A percentile compares a stretch with the other conserved stretches of the same genome.
Evolutionary conservation across 2,329 filamentous ascomycete species (phyloP).

Genomic region (Penicillium griseofulvum): DNA sequence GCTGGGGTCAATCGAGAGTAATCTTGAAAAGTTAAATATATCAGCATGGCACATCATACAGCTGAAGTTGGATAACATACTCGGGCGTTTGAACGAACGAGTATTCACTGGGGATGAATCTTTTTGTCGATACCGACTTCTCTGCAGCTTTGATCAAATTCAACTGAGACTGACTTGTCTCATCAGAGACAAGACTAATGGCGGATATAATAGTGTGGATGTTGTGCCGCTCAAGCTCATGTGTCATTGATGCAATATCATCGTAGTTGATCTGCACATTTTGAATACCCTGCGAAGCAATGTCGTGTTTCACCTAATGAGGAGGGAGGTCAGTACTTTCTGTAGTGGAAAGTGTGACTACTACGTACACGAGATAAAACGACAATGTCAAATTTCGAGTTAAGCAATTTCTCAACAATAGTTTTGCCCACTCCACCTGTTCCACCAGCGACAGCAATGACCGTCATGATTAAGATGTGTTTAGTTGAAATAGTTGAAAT

Average conservation of each 20-base stretch:
- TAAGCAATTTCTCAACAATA: slow-evolving; percentile 45
- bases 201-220: slow-evolving; percentile 49
- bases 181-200: slow-evolving; percentile 34
- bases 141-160: slow-evolving; percentile 48
- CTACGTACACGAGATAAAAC: slow-evolving; percentile 38
- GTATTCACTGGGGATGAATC: slow-evolving; percentile 48
- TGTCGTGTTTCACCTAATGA: slow-evolving; percentile 4
- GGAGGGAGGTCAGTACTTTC: neutral
- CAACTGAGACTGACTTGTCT: slow-evolving; percentile 36
- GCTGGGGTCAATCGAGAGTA: slow-evolving; percentile 29
- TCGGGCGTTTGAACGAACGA: slow-evolving; percentile 35
- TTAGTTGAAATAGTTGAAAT: neutral
- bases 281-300: slow-evolving; percentile 4
- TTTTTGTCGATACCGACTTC: slow-evolving; percentile 35
- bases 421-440: slow-evolving; percentile 48
- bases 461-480: slow-evolving; percentile 31
- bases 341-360: neutral
- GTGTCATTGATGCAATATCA: slow-evolving; percentile 28
- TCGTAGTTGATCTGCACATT: slow-evolving; percentile 35
- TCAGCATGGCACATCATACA: slow-evolving; percentile 2
- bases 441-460: slow-evolving; percentile 50
- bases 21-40: slow-evolving; percentile 9
- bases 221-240: slow-evolving; percentile 37
- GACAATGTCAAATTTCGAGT: slow-evolving; percentile 39
- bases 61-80: slow-evolving; percentile 21